phyloP scores from a whole-genome alignment of 2,329 filamentous ascomycete species.

The Fusarium neocosmosporiellum region DNA sequence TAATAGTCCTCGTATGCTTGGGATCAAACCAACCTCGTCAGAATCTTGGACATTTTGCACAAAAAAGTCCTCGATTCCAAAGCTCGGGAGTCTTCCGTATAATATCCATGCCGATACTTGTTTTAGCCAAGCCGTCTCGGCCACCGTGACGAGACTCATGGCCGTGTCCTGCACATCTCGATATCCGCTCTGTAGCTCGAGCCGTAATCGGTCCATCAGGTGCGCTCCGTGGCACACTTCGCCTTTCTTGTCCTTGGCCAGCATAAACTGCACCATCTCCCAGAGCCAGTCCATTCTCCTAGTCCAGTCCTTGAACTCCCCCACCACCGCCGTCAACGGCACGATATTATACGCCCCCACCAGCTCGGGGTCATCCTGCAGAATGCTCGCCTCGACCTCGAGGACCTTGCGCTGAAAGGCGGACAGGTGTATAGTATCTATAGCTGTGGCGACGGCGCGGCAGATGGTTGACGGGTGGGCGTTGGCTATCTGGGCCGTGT shows the following conservation, averaged over 20 bases:
- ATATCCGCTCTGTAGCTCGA: constrained; percentile 88
- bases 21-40: constrained; percentile 51
- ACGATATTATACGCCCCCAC: constrained; percentile 96
- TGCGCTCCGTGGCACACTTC: constrained; percentile 72
- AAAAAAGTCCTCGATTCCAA: constrained; percentile 89
- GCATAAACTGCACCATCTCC: constrained; percentile 77
- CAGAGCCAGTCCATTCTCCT: constrained; percentile 88
- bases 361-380: constrained; percentile 79
- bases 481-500: constrained; percentile 74
- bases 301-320: constrained; percentile 88
- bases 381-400: constrained; percentile 82
- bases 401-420: constrained; percentile 87
- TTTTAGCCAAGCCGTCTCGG: constrained; percentile 91
- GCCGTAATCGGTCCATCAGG: constrained; percentile 81
- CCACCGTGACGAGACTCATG: constrained; percentile 76
- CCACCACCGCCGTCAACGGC: constrained; percentile 85
- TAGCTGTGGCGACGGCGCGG: constrained; percentile 84
- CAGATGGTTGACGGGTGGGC: constrained; percentile 85
- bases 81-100: constrained; percentile 83
- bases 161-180: constrained; percentile 84
- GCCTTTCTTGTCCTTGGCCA: constrained; percentile 51
- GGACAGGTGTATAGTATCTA: constrained; percentile 79
- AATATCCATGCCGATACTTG: constrained; percentile 92
- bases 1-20: not conserved
- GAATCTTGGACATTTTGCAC: constrained; percentile 65